phyloP scores from a whole-genome alignment of 2,329 filamentous ascomycete species.

The Huntiella omanensis region DNA sequence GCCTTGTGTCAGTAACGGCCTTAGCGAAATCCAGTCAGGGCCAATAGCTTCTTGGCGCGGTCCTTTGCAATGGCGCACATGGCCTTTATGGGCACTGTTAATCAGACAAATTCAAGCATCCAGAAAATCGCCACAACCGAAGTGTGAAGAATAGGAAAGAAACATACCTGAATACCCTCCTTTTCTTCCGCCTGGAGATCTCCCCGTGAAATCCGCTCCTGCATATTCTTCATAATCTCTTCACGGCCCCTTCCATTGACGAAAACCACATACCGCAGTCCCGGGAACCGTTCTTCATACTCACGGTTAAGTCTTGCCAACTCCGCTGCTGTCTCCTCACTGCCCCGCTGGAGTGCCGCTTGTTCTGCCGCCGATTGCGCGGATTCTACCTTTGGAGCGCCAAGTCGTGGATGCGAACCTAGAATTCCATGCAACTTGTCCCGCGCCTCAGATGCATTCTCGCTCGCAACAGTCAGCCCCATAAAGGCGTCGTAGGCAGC shows the following conservation, averaged over 20 bases:
- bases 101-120: conserved; percentile 11
- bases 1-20: too few species aligned
- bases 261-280: conserved; percentile 77
- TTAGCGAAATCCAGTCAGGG: background rate
- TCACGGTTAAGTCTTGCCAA: conserved; percentile 49
- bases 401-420: conserved; percentile 65
- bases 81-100: conserved; percentile 31
- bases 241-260: conserved; percentile 63
- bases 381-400: conserved; percentile 65
- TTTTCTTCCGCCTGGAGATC: conserved; percentile 48
- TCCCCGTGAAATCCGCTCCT: conserved; percentile 46
- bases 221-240: conserved; percentile 70
- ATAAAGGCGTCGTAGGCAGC: conserved; percentile 44
- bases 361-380: conserved; percentile 68
- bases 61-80: conserved; percentile 87
- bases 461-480: background rate
- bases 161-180: conserved; percentile 53
- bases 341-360: conserved; percentile 44
- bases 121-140: background rate
- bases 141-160: background rate
- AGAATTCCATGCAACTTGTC: conserved; percentile 49
- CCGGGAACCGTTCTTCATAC: conserved; percentile 68
- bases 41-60: conserved; percentile 44
- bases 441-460: too few species aligned
- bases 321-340: conserved; percentile 34